A percentile compares a stretch with the other conserved stretches of the same genome.
Evolutionary conservation across 2,329 filamentous ascomycete species (phyloP).

Genomic region (Colletotrichum sp.): DNA sequence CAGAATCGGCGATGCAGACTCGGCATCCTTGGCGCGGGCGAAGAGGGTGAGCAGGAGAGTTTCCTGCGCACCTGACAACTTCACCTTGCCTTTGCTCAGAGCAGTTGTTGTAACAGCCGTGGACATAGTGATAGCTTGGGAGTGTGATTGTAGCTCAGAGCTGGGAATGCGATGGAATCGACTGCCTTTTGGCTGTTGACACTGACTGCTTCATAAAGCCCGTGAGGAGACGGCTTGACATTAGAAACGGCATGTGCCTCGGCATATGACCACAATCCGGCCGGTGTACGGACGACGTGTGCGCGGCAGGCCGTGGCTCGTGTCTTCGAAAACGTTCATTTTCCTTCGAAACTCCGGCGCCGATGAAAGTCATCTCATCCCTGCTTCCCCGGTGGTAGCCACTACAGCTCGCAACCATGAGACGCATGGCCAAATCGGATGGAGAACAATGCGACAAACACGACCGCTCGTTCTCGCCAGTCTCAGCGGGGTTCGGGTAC

Average conservation of each 20-base stretch:
- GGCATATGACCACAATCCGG: background rate
- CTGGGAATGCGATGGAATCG: rapidly evolving
- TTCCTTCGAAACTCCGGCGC: background rate
- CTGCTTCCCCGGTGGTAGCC: background rate
- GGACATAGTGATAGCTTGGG: background rate
- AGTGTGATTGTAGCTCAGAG: background rate
- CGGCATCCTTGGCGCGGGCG: conserved; percentile 17
- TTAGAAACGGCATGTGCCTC: background rate
- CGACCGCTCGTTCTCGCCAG: background rate
- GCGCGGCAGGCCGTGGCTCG: background rate
- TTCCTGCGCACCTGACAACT: conserved; percentile 17
- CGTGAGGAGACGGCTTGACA: background rate
- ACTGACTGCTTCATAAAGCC: background rate
- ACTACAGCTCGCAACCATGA: background rate
- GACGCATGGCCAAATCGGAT: background rate
- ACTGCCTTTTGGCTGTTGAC: background rate
- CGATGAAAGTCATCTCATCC: background rate
- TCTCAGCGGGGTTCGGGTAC: background rate
- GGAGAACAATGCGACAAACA: background rate
- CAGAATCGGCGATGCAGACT: conserved; percentile 11
- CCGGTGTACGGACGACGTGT: background rate
- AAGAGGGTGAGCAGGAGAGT: conserved; percentile 21
- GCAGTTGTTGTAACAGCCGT: background rate
- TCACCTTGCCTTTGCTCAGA: conserved; percentile 9
- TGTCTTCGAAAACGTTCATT: background rate